A percentile compares a stretch with the other conserved stretches of the same genome.
Conservation (phyloP, 2,329 filamentous ascomycete genomes). For the Pyricularia sp. region DNA sequence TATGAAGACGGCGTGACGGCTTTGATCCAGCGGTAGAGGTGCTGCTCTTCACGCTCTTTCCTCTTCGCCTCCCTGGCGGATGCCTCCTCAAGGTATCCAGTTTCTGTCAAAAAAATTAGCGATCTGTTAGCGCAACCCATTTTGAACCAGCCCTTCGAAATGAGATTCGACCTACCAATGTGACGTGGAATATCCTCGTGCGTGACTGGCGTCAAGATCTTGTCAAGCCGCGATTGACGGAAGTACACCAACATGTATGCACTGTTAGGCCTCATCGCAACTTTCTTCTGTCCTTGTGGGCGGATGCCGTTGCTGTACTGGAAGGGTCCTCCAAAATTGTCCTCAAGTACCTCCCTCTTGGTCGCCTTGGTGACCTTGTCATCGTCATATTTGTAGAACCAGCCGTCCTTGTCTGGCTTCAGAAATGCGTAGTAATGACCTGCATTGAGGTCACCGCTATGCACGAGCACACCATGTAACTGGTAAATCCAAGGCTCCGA, state of each 20-base stretch:
- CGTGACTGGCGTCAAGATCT: slow-evolving; percentile 65
- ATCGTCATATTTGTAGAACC: slow-evolving; percentile 96
- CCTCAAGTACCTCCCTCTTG: slow-evolving; percentile 79
- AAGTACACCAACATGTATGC: slow-evolving; percentile 99
- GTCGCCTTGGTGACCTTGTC: slow-evolving; percentile 94
- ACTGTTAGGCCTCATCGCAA: slow-evolving; percentile 56
- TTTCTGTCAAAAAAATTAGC: slow-evolving; percentile 31
- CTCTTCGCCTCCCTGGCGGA: slow-evolving; percentile 60
- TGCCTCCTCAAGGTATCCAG: slow-evolving; percentile 69
- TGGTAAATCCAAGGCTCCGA: slow-evolving; percentile 88
- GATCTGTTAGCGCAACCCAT: background rate
- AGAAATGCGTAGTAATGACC: slow-evolving; percentile 98
- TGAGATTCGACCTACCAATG: slow-evolving; percentile 43
- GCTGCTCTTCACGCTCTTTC: slow-evolving; percentile 87
- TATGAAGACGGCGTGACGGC: slow-evolving; percentile 77
- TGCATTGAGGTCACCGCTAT: slow-evolving; percentile 91
- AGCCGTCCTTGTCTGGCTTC: slow-evolving; percentile 82
- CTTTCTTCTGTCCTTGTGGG: slow-evolving; percentile 38
- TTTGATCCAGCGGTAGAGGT: slow-evolving; percentile 77
- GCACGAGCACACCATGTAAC: slow-evolving; percentile 86
- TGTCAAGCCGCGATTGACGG: slow-evolving; percentile 70
- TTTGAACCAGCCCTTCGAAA: background rate
- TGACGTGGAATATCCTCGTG: slow-evolving; percentile 69
- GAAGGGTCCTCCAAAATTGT: slow-evolving; percentile 92
- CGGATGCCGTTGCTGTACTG: slow-evolving; percentile 33